phyloP scores from a whole-genome alignment of 192 early-diverging fungal genomes.

The Phlyctochytrium arcticum region DNA sequence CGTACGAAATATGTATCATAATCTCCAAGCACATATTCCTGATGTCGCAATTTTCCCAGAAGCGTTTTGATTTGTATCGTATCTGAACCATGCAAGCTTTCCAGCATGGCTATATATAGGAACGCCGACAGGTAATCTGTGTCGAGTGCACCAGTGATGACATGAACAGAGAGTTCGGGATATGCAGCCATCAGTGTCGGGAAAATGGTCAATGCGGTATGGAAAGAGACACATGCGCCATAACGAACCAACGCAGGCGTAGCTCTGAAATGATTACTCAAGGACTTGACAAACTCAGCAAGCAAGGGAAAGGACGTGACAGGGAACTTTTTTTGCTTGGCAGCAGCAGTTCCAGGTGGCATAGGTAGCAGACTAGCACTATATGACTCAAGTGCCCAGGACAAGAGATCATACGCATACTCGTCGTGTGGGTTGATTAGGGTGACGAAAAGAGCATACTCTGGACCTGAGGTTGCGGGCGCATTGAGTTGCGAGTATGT shows the following conservation, averaged over 20 bases:
- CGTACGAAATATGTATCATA: conserved; percentile 29
- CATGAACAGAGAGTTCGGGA: conserved; percentile 30
- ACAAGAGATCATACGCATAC: conserved; percentile 48
- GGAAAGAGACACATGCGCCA: conserved; percentile 45
- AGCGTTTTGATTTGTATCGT: conserved; percentile 13
- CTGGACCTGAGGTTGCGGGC: conserved; percentile 16
- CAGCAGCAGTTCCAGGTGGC: background rate
- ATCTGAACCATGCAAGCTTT: conserved; percentile 3
- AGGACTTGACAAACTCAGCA: conserved; percentile 38
- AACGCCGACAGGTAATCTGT: conserved; percentile 48
- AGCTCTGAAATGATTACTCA: conserved; percentile 52
- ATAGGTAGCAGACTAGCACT: conserved; percentile 14
- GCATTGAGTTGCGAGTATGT: background rate
- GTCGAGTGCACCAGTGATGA: conserved; percentile 49
- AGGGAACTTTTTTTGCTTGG: conserved; percentile 21
- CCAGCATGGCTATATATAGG: conserved; percentile 49
- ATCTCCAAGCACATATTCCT: background rate
- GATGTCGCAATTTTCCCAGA: conserved; percentile 12
- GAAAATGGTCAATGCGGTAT: conserved; percentile 34
- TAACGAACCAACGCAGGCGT: conserved; percentile 49
- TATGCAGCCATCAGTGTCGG: conserved; percentile 33
- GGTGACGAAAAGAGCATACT: conserved; percentile 43
- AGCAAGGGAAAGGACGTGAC: conserved; percentile 27
- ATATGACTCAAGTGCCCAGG: conserved; percentile 50
- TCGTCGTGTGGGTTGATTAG: conserved; percentile 48